phyloP scores from a whole-genome alignment of 2,329 filamentous ascomycete species.

The Paecilomyces sp. region DNA sequence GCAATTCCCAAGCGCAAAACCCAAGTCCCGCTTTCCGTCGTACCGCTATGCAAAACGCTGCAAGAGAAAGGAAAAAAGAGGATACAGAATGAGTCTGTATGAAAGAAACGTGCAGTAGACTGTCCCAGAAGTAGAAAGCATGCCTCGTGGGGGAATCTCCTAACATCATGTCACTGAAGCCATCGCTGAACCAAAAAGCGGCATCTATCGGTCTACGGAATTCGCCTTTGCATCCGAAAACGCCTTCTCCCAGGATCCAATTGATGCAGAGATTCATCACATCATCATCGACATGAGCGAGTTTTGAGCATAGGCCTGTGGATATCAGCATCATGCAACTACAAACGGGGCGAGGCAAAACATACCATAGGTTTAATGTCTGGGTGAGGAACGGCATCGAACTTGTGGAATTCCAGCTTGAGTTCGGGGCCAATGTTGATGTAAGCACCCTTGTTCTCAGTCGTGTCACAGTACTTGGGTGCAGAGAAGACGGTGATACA shows the following conservation, averaged over 20 bases:
- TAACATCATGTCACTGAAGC: not conserved
- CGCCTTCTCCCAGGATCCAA: slow-evolving; percentile 17
- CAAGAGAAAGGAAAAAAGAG: not conserved
- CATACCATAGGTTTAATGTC: slow-evolving; percentile 82
- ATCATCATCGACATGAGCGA: slow-evolving; percentile 73
- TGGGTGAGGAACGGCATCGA: slow-evolving; percentile 93
- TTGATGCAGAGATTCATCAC: slow-evolving; percentile 35
- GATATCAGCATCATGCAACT: slow-evolving; percentile 4
- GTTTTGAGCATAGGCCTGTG: slow-evolving; percentile 73
- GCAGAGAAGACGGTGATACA: slow-evolving; percentile 99
- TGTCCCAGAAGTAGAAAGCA: not conserved
- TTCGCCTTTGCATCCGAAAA: slow-evolving; percentile 12
- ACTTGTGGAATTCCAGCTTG: slow-evolving; percentile 86
- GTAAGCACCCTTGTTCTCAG: slow-evolving; percentile 95
- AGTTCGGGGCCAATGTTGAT: slow-evolving; percentile 93
- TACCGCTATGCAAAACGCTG: not conserved
- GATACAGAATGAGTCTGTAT: not conserved
- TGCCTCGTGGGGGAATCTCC: not conserved
- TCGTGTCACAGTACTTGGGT: slow-evolving; percentile 94
- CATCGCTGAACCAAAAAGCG: not conserved
- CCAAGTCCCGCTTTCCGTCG: not conserved
- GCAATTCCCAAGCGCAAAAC: not conserved
- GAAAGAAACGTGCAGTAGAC: not conserved
- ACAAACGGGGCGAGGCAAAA: not conserved
- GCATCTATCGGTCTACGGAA: not conserved